Evolutionary conservation across 192 early-diverging fungal genomes (phyloP), one percentile per base, ranked within the genome.

Genomic region (Paraglomus brasilianum): DNA sequence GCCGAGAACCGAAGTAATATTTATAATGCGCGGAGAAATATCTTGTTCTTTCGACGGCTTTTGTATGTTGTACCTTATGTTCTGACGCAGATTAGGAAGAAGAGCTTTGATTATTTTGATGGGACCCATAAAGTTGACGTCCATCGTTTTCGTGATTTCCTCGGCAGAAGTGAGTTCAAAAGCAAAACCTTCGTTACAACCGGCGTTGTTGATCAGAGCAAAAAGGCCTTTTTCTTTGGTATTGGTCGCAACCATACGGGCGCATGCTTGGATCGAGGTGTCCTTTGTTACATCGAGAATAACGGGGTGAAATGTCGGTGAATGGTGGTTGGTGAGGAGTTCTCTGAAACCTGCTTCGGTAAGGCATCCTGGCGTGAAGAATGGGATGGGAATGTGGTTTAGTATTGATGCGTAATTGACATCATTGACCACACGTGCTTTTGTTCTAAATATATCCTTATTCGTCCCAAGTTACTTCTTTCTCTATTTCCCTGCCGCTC

Each of bases 91-190:
- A 41, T 65, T 75, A 24, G 78, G 78, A 22, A 80, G 45, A 24
- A 80, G 43, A 11, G 71, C 73, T 50, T 80, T 80, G 22, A 74
- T 69, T 45, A 77, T 80, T 57, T 73, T 72, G 39, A 80, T 75
- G 24, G 76, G 69, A 8, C 78, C 78, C 66, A 77, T 80, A 55
- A 73, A 80, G 72, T 80, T 80, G 50, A 77, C 70, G 46, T 77
- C 75, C 78, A 80, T 80, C 15, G 76, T 72, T 75, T 75, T 77
- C 43, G 14, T 43, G 48, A 69, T 69, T 58, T 69, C 53, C 11
- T 58, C 55, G 14, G 30, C 39, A 17, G 67, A 59, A 19, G 67
- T 69, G 44, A 69, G 58, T 21, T 69, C 67, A 43, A 69, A 69
- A n/a, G 67, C 67, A 30, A 69, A 69, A 46, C 67, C 67, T 47